phyloP scores from a whole-genome alignment of 768 basidiomycete species.

The Suillus occidentalis region DNA sequence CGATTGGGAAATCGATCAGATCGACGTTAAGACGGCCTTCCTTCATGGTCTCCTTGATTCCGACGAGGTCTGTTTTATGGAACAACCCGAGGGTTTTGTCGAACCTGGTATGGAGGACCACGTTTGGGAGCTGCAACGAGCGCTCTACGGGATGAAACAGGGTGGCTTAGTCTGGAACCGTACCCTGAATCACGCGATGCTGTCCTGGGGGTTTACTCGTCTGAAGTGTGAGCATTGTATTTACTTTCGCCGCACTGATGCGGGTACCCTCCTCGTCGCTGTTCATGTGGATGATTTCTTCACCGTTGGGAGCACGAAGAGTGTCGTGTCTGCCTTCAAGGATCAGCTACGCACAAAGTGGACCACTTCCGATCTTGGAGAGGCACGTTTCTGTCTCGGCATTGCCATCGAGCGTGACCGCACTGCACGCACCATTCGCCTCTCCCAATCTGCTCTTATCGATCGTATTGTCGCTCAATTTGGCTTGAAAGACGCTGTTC shows the following conservation, averaged over 20 bases:
- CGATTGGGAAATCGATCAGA: conserved; percentile 36
- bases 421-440: conserved; percentile 4
- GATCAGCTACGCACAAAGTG: too few relatives aligned
- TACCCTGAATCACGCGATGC: neutral
- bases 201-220: neutral
- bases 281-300: too few relatives aligned
- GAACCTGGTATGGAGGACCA: neutral
- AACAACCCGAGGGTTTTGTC: conserved; percentile 1
- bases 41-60: conserved; percentile 33
- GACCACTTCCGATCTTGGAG: too few relatives aligned
- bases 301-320: too few relatives aligned
- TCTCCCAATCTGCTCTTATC: conserved; percentile 25
- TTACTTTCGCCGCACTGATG: too few relatives aligned
- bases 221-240: too few relatives aligned
- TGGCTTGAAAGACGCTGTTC: conserved; percentile 21
- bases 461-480: conserved; percentile 20
- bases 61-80: conserved; percentile 6
- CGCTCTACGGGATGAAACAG: conserved; percentile 9
- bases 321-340: too few relatives aligned
- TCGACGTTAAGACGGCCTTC: conserved; percentile 42
- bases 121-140: neutral
- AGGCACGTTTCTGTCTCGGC: too few relatives aligned
- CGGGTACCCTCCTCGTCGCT: too few relatives aligned
- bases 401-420: conserved; percentile 3
- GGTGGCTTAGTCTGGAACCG: conserved; percentile 3